Conservation (phyloP, 2,329 filamentous ascomycete species). For the Myriosclerotinia duriaeana region DNA sequence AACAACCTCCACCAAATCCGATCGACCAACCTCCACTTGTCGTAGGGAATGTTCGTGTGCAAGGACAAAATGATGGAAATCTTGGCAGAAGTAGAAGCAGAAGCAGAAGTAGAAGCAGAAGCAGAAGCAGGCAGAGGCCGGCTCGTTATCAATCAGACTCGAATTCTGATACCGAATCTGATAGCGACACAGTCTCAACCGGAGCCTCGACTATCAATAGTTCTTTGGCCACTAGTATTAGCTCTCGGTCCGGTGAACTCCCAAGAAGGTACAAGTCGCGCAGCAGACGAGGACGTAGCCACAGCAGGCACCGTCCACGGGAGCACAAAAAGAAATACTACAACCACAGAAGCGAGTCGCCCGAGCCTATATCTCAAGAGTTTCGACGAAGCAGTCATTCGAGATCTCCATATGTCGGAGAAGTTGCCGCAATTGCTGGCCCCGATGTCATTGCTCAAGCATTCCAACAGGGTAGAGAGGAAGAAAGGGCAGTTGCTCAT, state of each 20-base stretch:
- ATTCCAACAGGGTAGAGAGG: constrained; percentile 34
- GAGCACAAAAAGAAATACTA: constrained; percentile 30
- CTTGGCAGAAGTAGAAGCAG: constrained; percentile 2
- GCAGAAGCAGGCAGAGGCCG: neutral
- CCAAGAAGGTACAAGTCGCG: constrained; percentile 19
- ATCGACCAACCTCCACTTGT: constrained; percentile 7
- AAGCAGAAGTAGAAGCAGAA: constrained; percentile 2
- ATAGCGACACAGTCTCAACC: constrained; percentile 24
- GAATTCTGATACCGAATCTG: constrained; percentile 23
- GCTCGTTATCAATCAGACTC: constrained; percentile 24
- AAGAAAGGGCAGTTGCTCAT: constrained; percentile 30
- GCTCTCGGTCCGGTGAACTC: constrained; percentile 26
- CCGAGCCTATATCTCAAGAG: constrained; percentile 25
- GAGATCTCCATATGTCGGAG: constrained; percentile 25
- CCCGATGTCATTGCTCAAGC: constrained; percentile 33
- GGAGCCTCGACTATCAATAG: constrained; percentile 22
- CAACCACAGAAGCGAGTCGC: constrained; percentile 27
- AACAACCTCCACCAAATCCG: constrained; percentile 15
- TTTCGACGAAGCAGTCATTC: neutral
- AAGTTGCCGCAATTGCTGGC: constrained; percentile 24
- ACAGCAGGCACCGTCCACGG: constrained; percentile 29
- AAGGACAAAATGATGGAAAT: neutral
- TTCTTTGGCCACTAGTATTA: constrained; percentile 27
- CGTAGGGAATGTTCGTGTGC: neutral
- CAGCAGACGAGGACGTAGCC: constrained; percentile 28